A percentile compares a stretch with the other conserved stretches of the same genome.
Evolutionary conservation across 345 rosid genomes (phyloP).

Genomic region (Eutrema heterophyllum): DNA sequence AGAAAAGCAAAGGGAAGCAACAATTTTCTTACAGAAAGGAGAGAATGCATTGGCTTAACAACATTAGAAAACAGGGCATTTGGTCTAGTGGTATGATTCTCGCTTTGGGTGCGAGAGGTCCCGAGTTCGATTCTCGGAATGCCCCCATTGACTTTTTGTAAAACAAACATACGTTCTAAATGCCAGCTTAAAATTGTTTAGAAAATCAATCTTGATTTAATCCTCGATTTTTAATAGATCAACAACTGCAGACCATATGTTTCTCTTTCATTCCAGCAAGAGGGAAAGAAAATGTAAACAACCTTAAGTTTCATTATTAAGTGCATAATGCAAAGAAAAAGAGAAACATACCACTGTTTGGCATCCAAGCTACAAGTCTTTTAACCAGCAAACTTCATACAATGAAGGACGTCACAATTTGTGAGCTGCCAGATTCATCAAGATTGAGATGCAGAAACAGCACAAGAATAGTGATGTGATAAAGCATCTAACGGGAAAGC

Average conservation of each 20-base stretch:
- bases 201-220: no score
- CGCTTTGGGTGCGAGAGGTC: constrained; percentile 78
- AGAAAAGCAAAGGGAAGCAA: background rate
- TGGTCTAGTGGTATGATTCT: constrained; percentile 85
- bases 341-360: background rate
- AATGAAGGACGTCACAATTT: background rate
- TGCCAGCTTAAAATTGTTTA: no score
- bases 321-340: background rate
- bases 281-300: background rate
- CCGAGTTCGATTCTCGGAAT: constrained; percentile 24
- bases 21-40: background rate
- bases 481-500: background rate
- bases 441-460: background rate
- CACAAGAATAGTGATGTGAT: background rate
- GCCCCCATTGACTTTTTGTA: constrained; percentile 17
- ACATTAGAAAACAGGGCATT: background rate
- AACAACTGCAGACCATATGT: background rate
- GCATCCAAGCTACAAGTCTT: background rate
- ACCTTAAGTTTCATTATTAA: background rate
- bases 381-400: background rate
- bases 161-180: background rate
- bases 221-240: background rate
- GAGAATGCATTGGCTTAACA: no score
- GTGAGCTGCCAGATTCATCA: background rate
- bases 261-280: background rate